Conservation (phyloP, 2,329 filamentous ascomycete genomes). For the Diaporthe sp. region DNA sequence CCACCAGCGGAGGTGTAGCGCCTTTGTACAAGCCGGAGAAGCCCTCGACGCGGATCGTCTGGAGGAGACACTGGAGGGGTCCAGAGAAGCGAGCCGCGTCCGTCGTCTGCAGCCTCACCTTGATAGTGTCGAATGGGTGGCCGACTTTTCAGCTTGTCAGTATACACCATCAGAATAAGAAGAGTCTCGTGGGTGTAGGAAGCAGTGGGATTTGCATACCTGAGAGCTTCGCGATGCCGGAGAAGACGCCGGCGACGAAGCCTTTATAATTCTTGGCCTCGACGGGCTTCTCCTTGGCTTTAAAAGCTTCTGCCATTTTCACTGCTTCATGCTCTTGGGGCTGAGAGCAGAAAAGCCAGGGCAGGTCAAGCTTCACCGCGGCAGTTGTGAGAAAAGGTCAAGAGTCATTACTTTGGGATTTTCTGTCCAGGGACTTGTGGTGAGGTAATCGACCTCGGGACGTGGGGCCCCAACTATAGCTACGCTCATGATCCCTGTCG, state of each 20-base stretch:
- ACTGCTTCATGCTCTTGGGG: conserved; percentile 16
- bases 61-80: conserved; percentile 85
- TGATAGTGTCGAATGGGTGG: conserved; percentile 93
- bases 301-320: conserved; percentile 35
- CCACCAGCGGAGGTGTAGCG: conserved; percentile 89
- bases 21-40: conserved; percentile 92
- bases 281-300: conserved; percentile 51
- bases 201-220: conserved; percentile 67
- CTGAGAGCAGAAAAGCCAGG: conserved; percentile 6
- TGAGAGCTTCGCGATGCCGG: conserved; percentile 89
- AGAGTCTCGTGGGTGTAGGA: not conserved
- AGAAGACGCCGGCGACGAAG: conserved; percentile 98
- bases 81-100: conserved; percentile 83
- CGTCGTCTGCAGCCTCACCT: conserved; percentile 94
- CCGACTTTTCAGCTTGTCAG: conserved; percentile 62
- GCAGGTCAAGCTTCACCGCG: not conserved
- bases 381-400: not conserved
- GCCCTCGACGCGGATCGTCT: conserved; percentile 90
- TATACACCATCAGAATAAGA: not conserved
- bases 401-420: conserved; percentile 7
- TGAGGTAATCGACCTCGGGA: conserved; percentile 38
- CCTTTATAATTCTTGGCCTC: conserved; percentile 82
- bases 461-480: conserved; percentile 2
- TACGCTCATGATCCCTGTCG: conserved; percentile 16
- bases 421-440: conserved; percentile 10